These are phyloP conservation scores for Cladophialophora psammophila DNA, from an alignment of 2,329 filamentous ascomycete genomes.

Conservation along the genomic window DNA sequence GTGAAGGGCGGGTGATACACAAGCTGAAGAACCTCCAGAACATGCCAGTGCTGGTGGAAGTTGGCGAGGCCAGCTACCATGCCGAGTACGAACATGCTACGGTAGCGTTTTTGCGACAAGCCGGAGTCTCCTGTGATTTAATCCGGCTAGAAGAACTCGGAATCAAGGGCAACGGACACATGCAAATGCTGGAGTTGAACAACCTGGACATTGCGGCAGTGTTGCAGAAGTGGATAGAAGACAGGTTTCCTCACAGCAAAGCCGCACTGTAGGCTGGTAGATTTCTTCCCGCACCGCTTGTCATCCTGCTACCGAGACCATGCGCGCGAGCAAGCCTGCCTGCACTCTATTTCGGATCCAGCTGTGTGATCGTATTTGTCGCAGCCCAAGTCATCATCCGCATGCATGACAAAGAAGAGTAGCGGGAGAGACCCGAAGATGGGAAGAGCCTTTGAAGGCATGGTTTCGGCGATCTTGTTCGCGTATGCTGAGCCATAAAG, in stretches of 20 bases:
- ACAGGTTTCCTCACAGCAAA: not conserved
- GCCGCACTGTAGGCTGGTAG: not conserved
- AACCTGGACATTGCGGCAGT: not conserved
- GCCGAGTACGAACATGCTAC: slow-evolving; percentile 64
- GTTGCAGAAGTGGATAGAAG: not conserved
- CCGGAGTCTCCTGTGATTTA: slow-evolving; percentile 56
- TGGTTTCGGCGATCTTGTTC: no score
- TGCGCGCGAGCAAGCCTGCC: no score
- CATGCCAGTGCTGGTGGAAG: slow-evolving; percentile 61
- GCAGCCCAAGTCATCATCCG: no score
- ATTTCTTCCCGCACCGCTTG: no score
- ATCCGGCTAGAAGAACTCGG: slow-evolving; percentile 49
- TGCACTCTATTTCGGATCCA: no score
- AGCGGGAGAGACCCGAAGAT: no score
- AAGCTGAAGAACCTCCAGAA: slow-evolving; percentile 58
- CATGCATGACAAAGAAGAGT: no score
- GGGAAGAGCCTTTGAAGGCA: no score
- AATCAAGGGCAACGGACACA: slow-evolving; percentile 63
- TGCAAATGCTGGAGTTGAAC: slow-evolving; percentile 6
- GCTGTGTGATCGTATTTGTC: no score
- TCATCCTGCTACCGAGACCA: no score
- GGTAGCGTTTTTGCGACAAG: slow-evolving; percentile 60
- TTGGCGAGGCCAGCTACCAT: slow-evolving; percentile 63
- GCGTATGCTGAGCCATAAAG: no score
- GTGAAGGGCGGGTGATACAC: slow-evolving; percentile 45